These are phyloP conservation scores for Pyrenophora graminea DNA, from an alignment of 2,329 filamentous ascomycete species.

Conservation along the genomic window DNA sequence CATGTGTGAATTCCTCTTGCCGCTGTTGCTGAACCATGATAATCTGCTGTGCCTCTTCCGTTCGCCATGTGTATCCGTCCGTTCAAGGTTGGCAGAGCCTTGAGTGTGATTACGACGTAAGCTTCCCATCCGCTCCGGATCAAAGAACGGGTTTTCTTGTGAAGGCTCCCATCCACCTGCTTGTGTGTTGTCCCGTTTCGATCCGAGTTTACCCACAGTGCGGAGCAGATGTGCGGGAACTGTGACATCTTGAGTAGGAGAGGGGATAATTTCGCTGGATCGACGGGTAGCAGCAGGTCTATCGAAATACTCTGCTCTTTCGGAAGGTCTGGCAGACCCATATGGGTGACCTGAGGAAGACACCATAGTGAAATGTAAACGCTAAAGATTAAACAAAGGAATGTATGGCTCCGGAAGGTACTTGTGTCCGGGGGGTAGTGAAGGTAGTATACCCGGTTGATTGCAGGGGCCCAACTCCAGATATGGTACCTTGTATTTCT, in stretches of 20 bases:
- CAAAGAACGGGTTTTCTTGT: constrained; percentile 12
- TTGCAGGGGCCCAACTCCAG: constrained; percentile 8
- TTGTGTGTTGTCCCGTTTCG: constrained; percentile 19
- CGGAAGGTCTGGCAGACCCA: neutral
- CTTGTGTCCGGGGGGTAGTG: neutral
- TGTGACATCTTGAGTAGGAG: constrained; percentile 21
- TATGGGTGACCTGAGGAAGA: constrained; percentile 4
- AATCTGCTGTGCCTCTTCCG: constrained; percentile 6
- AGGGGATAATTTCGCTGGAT: constrained; percentile 7
- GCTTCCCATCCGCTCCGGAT: constrained; percentile 13
- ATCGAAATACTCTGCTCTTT: neutral
- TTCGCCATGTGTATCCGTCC: constrained; percentile 6
- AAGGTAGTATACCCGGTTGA: constrained; percentile 7
- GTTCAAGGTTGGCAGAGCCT: constrained; percentile 10
- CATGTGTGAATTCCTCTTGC: constrained; percentile 1
- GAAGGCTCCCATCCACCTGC: constrained; percentile 22
- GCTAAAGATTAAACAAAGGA: neutral
- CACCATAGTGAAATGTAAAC: constrained; percentile 2
- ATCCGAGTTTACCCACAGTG: constrained; percentile 19
- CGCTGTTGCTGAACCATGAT: neutral
- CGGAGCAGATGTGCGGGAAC: constrained; percentile 30
- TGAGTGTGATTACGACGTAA: constrained; percentile 12
- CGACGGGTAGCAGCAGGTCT: neutral
- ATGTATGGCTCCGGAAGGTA: neutral
- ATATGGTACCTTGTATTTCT: constrained; percentile 5